These are phyloP conservation scores for Diplodia seriata DNA, from an alignment of 2,329 filamentous ascomycete species.

Conservation along the genomic window DNA sequence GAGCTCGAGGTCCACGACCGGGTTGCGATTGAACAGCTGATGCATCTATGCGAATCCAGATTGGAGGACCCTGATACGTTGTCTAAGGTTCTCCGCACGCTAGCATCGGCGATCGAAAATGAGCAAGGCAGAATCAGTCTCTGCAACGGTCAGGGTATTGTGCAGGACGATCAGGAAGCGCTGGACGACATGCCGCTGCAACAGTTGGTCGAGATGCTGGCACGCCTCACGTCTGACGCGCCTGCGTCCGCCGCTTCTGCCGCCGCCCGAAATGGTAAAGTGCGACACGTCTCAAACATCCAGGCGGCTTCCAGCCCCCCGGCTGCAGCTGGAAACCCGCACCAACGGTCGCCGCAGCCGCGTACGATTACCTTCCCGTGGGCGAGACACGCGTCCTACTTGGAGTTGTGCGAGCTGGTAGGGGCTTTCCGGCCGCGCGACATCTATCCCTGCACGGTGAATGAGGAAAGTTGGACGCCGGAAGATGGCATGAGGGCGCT, in stretches of 20 bases:
- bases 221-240: constrained; percentile 18
- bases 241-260: background rate
- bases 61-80: constrained; percentile 47
- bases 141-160: constrained; percentile 40
- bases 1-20: constrained; percentile 65
- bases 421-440: constrained; percentile 73
- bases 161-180: constrained; percentile 35
- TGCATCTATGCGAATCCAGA: constrained; percentile 56
- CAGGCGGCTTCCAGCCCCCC: background rate
- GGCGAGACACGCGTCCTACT: constrained; percentile 86
- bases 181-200: constrained; percentile 41
- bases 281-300: constrained; percentile 17
- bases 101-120: constrained; percentile 40
- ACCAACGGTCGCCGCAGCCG: constrained; percentile 29
- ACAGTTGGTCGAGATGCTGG: constrained; percentile 44
- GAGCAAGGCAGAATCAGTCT: constrained; percentile 40
- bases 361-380: constrained; percentile 71
- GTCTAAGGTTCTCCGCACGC: constrained; percentile 45
- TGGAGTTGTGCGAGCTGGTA: constrained; percentile 76
- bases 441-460: constrained; percentile 79
- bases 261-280: background rate
- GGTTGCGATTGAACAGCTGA: constrained; percentile 59
- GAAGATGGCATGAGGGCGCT: constrained; percentile 69
- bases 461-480: constrained; percentile 68
- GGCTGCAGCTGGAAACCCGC: background rate